Conservation (phyloP, 768 basidiomycete species). For the Kwoniella sp. region DNA sequence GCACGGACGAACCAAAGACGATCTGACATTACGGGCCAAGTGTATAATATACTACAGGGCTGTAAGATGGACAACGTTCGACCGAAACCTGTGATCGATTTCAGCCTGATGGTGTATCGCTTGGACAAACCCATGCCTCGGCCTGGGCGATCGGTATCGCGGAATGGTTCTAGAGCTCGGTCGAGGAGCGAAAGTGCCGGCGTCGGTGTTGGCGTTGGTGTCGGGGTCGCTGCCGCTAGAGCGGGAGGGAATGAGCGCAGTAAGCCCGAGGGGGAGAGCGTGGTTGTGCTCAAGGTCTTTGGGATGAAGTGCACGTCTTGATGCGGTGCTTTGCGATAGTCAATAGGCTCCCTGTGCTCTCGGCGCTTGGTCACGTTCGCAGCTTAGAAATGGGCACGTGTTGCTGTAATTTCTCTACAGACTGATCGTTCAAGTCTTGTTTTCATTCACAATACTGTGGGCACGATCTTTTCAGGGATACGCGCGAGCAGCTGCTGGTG, state of each 20-base stretch:
- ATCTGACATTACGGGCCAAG: slow-evolving; percentile 6
- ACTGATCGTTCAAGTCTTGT: too few relatives aligned
- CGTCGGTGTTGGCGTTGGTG: background rate
- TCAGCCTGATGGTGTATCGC: slow-evolving; percentile 32
- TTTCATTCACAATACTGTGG: too few relatives aligned
- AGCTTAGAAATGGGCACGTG: too few relatives aligned
- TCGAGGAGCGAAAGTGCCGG: background rate
- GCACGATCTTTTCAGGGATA: too few relatives aligned
- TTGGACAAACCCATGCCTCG: background rate
- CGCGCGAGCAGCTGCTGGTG: too few relatives aligned
- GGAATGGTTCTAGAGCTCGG: background rate
- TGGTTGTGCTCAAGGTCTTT: background rate
- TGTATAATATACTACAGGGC: slow-evolving; percentile 36
- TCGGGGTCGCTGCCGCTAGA: too few relatives aligned
- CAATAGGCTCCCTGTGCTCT: too few relatives aligned
- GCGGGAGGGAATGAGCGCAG: too few relatives aligned
- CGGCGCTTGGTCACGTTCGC: too few relatives aligned
- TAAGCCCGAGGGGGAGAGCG: background rate
- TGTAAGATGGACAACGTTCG: slow-evolving; percentile 35
- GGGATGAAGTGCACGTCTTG: background rate
- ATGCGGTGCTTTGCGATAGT: too few relatives aligned
- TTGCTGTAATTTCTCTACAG: too few relatives aligned
- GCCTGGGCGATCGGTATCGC: background rate
- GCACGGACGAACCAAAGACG: slow-evolving; percentile 17
- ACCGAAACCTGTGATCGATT: slow-evolving; percentile 31